Conservation (phyloP, 192 early-diverging fungal genomes). For the Gigaspora rosea region DNA sequence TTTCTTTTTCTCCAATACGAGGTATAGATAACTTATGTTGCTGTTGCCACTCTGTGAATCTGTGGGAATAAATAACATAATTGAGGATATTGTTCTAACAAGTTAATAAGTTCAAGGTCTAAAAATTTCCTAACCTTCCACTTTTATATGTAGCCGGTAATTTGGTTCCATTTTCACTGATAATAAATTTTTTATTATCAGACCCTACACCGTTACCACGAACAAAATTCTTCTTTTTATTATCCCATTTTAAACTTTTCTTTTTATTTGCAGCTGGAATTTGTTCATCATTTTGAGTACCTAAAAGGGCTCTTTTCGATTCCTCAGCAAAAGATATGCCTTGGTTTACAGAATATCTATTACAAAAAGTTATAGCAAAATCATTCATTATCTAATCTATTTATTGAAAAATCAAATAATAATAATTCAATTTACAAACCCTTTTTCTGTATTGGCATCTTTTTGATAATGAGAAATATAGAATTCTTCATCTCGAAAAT, state of each 20-base stretch:
- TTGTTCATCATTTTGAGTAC: conserved; percentile 83
- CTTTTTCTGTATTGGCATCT: conserved; percentile 87
- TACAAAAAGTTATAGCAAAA: background rate
- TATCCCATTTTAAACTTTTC: conserved; percentile 86
- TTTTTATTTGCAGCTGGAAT: conserved; percentile 56
- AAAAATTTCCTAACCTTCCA: conserved; percentile 54
- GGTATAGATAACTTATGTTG: conserved; percentile 82
- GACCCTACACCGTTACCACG: conserved; percentile 78
- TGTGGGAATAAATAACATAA: conserved; percentile 24
- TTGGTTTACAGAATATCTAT: conserved; percentile 62
- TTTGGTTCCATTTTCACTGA: conserved; percentile 86
- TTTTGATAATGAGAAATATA: conserved; percentile 87
- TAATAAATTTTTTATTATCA: conserved; percentile 96
- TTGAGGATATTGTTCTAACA: background rate
- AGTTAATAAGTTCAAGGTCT: background rate
- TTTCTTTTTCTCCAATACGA: conserved; percentile 84
- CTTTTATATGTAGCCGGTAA: conserved; percentile 88
- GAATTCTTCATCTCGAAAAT: conserved; percentile 78
- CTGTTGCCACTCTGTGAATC: conserved; percentile 91
- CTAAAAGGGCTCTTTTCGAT: conserved; percentile 73
- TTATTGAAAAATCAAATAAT: conserved; percentile 34
- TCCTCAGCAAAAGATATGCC: conserved; percentile 80
- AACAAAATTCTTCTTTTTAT: conserved; percentile 91
- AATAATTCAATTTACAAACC: conserved; percentile 33
- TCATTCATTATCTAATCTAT: background rate